Percentiles rank a stretch among this genome's conserved stretches.
Conservation (phyloP, 2,329 filamentous ascomycete genomes). For the Beauveria sp. region DNA sequence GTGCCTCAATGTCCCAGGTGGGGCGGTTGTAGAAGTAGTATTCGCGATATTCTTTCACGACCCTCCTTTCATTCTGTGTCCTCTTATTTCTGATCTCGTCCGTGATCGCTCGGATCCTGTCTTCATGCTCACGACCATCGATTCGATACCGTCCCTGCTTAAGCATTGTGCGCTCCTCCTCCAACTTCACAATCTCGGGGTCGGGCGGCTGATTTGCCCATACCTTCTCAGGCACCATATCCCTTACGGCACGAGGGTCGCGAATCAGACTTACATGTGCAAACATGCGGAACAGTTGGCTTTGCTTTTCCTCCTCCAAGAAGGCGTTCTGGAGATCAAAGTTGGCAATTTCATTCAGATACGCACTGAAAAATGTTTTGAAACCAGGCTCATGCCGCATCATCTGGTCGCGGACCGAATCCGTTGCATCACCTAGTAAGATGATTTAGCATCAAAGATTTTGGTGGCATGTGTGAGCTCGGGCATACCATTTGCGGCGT, state of each 20-base stretch:
- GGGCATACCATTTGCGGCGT: conserved; percentile 18
- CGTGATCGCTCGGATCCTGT: no score
- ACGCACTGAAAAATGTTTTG: conserved; percentile 20
- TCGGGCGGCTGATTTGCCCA: conserved; percentile 19
- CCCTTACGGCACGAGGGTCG: conserved; percentile 19
- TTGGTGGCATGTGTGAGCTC: neutral
- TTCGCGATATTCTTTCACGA: no score
- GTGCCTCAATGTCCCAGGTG: no score
- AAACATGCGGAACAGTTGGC: conserved; percentile 17
- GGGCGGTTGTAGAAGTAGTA: no score
- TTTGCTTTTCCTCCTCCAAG: conserved; percentile 18
- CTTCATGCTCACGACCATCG: no score
- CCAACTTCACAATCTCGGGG: conserved; percentile 19
- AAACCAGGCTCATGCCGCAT: conserved; percentile 22
- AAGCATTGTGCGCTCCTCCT: conserved; percentile 2
- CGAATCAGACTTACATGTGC: conserved; percentile 20
- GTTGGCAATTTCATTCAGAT: conserved; percentile 22
- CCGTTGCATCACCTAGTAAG: conserved; percentile 17
- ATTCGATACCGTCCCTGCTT: no score
- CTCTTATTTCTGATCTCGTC: no score
- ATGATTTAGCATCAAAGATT: neutral
- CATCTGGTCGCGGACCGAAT: conserved; percentile 22
- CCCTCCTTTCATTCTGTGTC: no score
- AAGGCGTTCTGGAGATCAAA: conserved; percentile 24
- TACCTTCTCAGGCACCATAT: conserved; percentile 24